These are phyloP conservation scores for Polyporus tsugae DNA, from an alignment of 1,284 basidiomycete genomes.

Conservation along the genomic window DNA sequence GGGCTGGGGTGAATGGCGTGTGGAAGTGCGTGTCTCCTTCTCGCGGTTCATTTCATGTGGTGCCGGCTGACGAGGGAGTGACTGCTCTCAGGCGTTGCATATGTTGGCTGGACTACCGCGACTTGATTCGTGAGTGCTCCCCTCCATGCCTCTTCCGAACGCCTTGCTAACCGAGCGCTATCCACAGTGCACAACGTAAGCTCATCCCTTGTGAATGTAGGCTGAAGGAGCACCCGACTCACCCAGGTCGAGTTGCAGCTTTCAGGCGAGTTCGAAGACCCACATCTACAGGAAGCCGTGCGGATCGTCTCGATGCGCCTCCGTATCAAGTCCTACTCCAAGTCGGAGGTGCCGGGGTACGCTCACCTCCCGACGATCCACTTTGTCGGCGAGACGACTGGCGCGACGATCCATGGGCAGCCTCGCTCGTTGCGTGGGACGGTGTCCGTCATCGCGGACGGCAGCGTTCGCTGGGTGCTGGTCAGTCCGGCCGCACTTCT, in stretches of 20 bases:
- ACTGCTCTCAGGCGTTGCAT: slow-evolving; percentile 47
- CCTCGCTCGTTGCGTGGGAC: slow-evolving; percentile 50
- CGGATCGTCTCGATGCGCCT: slow-evolving; percentile 64
- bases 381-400: slow-evolving; percentile 53
- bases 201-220: slow-evolving; percentile 34
- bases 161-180: neutral
- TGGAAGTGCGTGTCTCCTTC: slow-evolving; percentile 50
- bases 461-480: slow-evolving; percentile 61
- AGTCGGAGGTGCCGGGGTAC: slow-evolving; percentile 44
- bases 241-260: slow-evolving; percentile 29
- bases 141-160: slow-evolving; percentile 8
- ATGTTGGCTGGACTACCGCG: slow-evolving; percentile 66
- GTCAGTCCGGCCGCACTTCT: slow-evolving; percentile 42
- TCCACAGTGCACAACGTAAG: slow-evolving; percentile 42
- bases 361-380: slow-evolving; percentile 57
- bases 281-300: slow-evolving; percentile 56
- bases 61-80: neutral
- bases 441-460: slow-evolving; percentile 60
- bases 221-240: neutral
- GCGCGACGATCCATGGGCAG: slow-evolving; percentile 38
- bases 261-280: slow-evolving; percentile 42
- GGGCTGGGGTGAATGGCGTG: slow-evolving; percentile 63
- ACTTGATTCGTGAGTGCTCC: slow-evolving; percentile 53
- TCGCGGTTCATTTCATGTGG: neutral
- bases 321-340: slow-evolving; percentile 50